Conservation (phyloP, 1,284 basidiomycete species). For the Rhodotorula sp. region DNA sequence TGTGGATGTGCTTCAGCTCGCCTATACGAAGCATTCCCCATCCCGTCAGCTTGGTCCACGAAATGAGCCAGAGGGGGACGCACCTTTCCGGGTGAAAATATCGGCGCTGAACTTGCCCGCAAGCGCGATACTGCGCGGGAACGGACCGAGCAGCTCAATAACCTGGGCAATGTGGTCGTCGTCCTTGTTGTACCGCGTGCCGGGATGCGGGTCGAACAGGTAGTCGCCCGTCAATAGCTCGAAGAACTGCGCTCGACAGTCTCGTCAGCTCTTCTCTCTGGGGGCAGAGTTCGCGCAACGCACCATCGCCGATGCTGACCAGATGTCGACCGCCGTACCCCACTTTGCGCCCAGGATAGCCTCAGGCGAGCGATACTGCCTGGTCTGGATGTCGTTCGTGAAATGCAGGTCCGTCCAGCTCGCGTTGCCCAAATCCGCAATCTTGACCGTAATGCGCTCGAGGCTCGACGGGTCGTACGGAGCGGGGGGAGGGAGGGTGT, state of each 20-base stretch:
- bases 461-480: conserved; percentile 58
- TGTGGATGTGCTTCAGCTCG: conserved; percentile 55
- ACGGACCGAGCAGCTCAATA: conserved; percentile 90
- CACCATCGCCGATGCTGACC: conserved; percentile 93
- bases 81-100: conserved; percentile 91
- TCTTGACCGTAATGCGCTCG: conserved; percentile 96
- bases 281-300: conserved; percentile 38
- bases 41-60: not conserved
- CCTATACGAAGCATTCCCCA: conserved; percentile 55
- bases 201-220: conserved; percentile 84
- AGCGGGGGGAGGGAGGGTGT: conserved; percentile 52
- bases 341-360: conserved; percentile 95
- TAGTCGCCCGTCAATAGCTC: conserved; percentile 89
- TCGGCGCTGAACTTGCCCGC: conserved; percentile 91
- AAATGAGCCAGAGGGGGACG: conserved; percentile 38
- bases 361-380: conserved; percentile 96
- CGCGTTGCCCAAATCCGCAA: conserved; percentile 75
- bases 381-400: conserved; percentile 93
- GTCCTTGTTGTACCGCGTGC: conserved; percentile 81
- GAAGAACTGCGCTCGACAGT: conserved; percentile 62
- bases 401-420: conserved; percentile 85
- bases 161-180: conserved; percentile 99
- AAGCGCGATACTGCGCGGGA: conserved; percentile 77
- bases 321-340: conserved; percentile 92
- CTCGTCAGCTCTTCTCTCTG: conserved; percentile 1